A percentile compares a stretch with the other conserved stretches of the same genome.
phyloP scores from a whole-genome alignment of 306 rosid species.

The Sicyos baderoa region DNA sequence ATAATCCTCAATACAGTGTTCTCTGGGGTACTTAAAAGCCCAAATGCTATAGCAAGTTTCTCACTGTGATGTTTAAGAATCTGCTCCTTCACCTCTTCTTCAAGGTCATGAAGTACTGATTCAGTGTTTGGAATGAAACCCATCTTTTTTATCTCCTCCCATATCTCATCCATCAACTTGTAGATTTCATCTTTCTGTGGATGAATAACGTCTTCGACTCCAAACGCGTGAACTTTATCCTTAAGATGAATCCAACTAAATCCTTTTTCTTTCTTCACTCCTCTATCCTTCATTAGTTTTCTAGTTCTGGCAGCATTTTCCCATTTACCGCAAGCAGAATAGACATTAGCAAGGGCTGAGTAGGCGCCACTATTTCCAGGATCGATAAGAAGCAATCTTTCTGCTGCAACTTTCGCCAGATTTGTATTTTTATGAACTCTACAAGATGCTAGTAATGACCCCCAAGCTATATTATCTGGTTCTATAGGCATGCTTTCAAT shows the following conservation, averaged over 20 bases:
- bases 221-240: slow-evolving; percentile 64
- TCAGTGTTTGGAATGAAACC: slow-evolving; percentile 53
- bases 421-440: slow-evolving; percentile 59
- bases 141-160: slow-evolving; percentile 74
- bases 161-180: slow-evolving; percentile 47
- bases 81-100: slow-evolving; percentile 65
- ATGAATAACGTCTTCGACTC: slow-evolving; percentile 65
- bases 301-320: slow-evolving; percentile 75
- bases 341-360: slow-evolving; percentile 67
- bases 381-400: slow-evolving; percentile 63
- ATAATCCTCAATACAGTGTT: slow-evolving; percentile 51
- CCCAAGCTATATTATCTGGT: slow-evolving; percentile 79
- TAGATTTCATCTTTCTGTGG: slow-evolving; percentile 67
- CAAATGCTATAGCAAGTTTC: slow-evolving; percentile 77
- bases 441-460: slow-evolving; percentile 73
- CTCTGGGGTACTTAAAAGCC: slow-evolving; percentile 58
- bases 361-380: slow-evolving; percentile 82
- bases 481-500: slow-evolving; percentile 57
- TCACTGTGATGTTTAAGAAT: slow-evolving; percentile 70
- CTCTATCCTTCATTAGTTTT: slow-evolving; percentile 70
- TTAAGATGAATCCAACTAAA: slow-evolving; percentile 75
- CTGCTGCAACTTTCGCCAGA: slow-evolving; percentile 72
- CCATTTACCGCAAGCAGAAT: slow-evolving; percentile 77
- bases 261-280: slow-evolving; percentile 78
- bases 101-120: slow-evolving; percentile 65